Conservation (phyloP, 805 yeast species). For the Starmera quercuum region DNA sequence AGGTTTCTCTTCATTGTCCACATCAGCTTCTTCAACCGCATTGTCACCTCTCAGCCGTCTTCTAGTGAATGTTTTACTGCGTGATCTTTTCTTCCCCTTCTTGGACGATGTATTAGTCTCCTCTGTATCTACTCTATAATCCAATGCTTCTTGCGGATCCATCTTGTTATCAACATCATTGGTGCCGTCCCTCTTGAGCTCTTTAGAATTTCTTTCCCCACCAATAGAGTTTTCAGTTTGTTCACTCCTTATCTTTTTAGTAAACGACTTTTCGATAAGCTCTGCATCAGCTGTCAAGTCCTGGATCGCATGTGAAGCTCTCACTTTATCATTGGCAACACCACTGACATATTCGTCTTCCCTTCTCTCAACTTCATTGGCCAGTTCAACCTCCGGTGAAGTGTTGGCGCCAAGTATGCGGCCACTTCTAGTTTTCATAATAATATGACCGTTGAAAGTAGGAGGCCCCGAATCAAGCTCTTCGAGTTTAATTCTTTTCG, state of each 20-base stretch:
- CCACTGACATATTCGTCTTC: conserved; percentile 1
- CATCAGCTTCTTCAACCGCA: background rate
- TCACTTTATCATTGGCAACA: background rate
- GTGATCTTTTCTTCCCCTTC: conserved; percentile 3
- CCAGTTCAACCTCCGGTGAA: conserved; percentile 8
- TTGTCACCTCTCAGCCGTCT: conserved; percentile 1
- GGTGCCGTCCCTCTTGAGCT: background rate
- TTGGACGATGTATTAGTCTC: background rate
- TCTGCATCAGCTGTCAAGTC: background rate
- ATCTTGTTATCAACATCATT: background rate
- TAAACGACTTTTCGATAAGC: background rate
- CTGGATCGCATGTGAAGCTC: background rate
- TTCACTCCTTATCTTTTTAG: background rate
- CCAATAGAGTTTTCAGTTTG: too few species aligned
- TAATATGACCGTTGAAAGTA: conserved; percentile 1
- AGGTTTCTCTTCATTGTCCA: background rate
- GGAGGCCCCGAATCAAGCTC: background rate
- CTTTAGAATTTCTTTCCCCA: too few species aligned
- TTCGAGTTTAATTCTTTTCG: background rate
- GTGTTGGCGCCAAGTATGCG: conserved; percentile 10
- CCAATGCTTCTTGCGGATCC: background rate
- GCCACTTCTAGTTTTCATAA: conserved; percentile 14
- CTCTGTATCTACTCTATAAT: background rate
- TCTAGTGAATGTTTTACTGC: background rate
- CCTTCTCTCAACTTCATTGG: conserved; percentile 10